Evolutionary conservation across 2,329 filamentous ascomycete species (phyloP).

Genomic region (Colletotrichum sp.): DNA sequence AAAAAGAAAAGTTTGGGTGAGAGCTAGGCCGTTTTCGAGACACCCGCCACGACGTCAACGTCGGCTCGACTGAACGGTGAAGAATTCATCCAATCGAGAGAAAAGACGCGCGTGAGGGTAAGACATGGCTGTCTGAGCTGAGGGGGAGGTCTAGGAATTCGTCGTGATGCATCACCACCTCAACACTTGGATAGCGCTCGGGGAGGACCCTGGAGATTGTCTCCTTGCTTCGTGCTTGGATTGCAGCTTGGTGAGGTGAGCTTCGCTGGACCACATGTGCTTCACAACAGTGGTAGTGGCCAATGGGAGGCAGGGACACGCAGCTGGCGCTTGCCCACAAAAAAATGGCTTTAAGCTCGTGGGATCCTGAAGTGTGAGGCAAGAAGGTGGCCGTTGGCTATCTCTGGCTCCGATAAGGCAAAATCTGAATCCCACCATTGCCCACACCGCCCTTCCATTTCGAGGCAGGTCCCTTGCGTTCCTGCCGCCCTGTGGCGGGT

Average conservation of each 20-base stretch:
- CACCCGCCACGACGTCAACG: background rate
- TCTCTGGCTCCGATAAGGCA: background rate
- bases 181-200: background rate
- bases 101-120: background rate
- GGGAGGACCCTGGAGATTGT: background rate
- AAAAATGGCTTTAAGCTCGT: background rate
- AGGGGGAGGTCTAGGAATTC: background rate
- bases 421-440: background rate
- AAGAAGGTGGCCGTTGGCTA: background rate
- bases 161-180: background rate
- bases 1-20: background rate
- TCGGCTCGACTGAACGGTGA: background rate
- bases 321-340: background rate
- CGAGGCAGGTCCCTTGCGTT: conserved; percentile 19
- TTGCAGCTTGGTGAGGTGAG: background rate
- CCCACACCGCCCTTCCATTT: conserved; percentile 19
- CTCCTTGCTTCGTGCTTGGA: background rate
- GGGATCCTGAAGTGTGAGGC: background rate
- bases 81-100: background rate
- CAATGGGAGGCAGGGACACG: background rate
- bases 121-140: background rate
- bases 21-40: background rate
- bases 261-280: background rate
- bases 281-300: background rate
- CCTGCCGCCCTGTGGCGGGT: background rate